Evolutionary conservation across 1,284 basidiomycete genomes (phyloP).

Genomic region (Phellopilus nigrolimitatus): DNA sequence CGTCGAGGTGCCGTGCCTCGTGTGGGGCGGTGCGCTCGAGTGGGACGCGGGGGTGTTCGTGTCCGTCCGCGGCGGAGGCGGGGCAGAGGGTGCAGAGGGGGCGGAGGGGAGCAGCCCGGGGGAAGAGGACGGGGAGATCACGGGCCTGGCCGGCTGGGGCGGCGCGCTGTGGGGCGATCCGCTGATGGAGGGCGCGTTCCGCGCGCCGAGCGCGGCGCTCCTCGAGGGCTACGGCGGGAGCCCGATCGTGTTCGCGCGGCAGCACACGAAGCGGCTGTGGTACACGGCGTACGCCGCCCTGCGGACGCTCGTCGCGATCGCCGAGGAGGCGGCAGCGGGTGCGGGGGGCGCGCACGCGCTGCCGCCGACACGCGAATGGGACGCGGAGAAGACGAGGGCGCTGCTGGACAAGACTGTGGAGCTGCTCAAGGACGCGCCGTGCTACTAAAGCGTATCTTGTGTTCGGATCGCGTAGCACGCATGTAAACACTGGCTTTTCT

Average conservation of each 20-base stretch:
- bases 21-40: constrained; percentile 48
- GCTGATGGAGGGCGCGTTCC: constrained; percentile 57
- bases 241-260: constrained; percentile 48
- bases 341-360: constrained; percentile 27
- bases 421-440: constrained; percentile 44
- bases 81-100: constrained; percentile 27
- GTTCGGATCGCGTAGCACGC: too few species aligned
- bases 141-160: constrained; percentile 35
- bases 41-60: constrained; percentile 50
- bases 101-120: not conserved
- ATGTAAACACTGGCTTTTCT: too few species aligned
- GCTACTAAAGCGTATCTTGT: too few species aligned
- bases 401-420: constrained; percentile 35
- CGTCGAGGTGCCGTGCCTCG: constrained; percentile 61
- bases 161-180: constrained; percentile 71
- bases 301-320: constrained; percentile 39
- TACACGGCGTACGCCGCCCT: constrained; percentile 64
- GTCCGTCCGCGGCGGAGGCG: constrained; percentile 24
- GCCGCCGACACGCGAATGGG: not conserved
- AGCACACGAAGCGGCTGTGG: constrained; percentile 66
- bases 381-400: constrained; percentile 39
- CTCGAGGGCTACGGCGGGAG: constrained; percentile 54
- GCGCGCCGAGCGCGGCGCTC: constrained; percentile 45
- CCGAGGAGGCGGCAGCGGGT: constrained; percentile 17
- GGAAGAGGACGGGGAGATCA: constrained; percentile 28